Conservation (phyloP, 768 basidiomycete genomes). For the Hericium erinaceus region DNA sequence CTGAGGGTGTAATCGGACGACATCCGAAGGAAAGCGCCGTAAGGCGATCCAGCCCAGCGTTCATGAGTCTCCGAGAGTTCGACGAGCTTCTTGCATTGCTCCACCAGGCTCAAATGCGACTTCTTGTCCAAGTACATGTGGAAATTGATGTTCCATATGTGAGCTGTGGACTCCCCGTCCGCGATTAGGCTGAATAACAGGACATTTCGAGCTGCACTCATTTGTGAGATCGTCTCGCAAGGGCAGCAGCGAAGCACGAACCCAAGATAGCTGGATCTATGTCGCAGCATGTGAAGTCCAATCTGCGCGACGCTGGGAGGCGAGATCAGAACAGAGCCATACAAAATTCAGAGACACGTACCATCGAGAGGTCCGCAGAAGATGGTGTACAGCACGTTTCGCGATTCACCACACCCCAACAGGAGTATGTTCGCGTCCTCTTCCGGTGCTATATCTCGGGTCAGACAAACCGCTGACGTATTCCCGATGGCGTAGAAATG, state of each 20-base stretch:
- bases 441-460: constrained; percentile 38
- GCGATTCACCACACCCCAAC: constrained; percentile 50
- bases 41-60: constrained; percentile 16
- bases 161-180: constrained; percentile 20
- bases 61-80: constrained; percentile 24
- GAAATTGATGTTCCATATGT: constrained; percentile 38
- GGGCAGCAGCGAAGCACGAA: constrained; percentile 11
- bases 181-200: constrained; percentile 34
- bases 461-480: constrained; percentile 42
- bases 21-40: constrained; percentile 29
- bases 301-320: constrained; percentile 12
- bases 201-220: constrained; percentile 34
- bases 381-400: constrained; percentile 44
- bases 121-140: constrained; percentile 35
- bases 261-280: constrained; percentile 38
- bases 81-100: constrained; percentile 32
- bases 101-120: constrained; percentile 23
- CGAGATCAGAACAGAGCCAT: not conserved
- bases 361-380: constrained; percentile 15
- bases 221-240: not conserved
- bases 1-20: constrained; percentile 29
- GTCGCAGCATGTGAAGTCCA: constrained; percentile 46
- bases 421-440: constrained; percentile 39
- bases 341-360: not conserved
- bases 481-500: constrained; percentile 56